These are phyloP conservation scores for Cubamyces lactineus DNA, from an alignment of 768 basidiomycete species.

Conservation along the genomic window DNA sequence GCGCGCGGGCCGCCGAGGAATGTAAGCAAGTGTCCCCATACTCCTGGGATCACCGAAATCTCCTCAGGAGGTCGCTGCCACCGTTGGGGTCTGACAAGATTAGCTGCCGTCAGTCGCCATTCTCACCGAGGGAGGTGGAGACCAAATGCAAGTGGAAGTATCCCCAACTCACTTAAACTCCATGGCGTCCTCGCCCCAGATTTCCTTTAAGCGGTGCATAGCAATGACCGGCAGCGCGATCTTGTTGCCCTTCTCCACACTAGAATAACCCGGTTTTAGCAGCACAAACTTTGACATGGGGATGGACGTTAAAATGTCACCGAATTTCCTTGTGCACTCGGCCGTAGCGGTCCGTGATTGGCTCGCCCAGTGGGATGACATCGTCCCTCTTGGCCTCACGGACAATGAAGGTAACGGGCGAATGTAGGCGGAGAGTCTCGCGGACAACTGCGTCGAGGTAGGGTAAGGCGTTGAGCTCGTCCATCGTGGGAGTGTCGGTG, in stretches of 20 bases:
- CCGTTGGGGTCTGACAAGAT: slow-evolving; percentile 56
- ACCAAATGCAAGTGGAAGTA: too few relatives aligned
- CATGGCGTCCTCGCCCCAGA: slow-evolving; percentile 67
- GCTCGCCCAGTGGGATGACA: slow-evolving; percentile 51
- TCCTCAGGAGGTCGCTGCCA: slow-evolving; percentile 55
- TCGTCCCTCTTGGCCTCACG: slow-evolving; percentile 50
- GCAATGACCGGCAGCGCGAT: slow-evolving; percentile 53
- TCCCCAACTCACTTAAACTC: slow-evolving; percentile 56
- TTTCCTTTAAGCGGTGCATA: slow-evolving; percentile 51
- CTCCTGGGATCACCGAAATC: slow-evolving; percentile 52
- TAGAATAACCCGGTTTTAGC: background rate
- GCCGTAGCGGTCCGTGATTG: slow-evolving; percentile 31
- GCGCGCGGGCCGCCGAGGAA: slow-evolving; percentile 68
- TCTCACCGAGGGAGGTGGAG: background rate
- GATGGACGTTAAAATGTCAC: slow-evolving; percentile 13
- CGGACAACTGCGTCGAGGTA: slow-evolving; percentile 69
- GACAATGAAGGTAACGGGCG: slow-evolving; percentile 53
- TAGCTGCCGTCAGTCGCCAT: background rate
- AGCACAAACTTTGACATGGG: background rate
- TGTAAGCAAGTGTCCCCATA: slow-evolving; percentile 61
- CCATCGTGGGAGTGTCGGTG: slow-evolving; percentile 61
- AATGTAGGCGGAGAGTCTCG: slow-evolving; percentile 60
- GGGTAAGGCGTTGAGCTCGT: slow-evolving; percentile 63
- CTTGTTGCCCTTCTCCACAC: slow-evolving; percentile 36
- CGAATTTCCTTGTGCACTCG: slow-evolving; percentile 21